phyloP scores from a whole-genome alignment of 1,284 basidiomycete genomes.

The Ceratobasidium sp. region DNA sequence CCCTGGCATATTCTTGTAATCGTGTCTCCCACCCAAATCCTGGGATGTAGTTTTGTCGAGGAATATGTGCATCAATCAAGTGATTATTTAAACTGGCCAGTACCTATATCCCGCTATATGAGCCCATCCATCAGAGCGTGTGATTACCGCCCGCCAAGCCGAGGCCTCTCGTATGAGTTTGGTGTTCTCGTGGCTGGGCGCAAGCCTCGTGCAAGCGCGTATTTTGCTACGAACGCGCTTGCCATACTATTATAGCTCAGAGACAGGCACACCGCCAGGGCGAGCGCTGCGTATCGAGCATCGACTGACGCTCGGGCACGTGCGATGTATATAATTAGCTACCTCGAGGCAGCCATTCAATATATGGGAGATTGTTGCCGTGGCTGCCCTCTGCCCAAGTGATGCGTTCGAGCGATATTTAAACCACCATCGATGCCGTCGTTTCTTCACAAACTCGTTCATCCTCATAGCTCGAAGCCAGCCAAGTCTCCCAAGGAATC shows the following conservation, averaged over 20 bases:
- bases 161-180: neutral
- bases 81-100: slow-evolving; percentile 20
- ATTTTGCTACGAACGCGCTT: slow-evolving; percentile 5
- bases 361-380: neutral
- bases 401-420: neutral
- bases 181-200: slow-evolving; percentile 6
- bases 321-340: slow-evolving; percentile 20
- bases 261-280: slow-evolving; percentile 7
- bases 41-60: slow-evolving; percentile 38
- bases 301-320: neutral
- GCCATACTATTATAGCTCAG: neutral
- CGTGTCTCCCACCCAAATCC: slow-evolving; percentile 8
- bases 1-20: slow-evolving; percentile 35
- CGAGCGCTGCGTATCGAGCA: neutral
- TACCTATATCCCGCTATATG: slow-evolving; percentile 22
- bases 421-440: slow-evolving; percentile 11
- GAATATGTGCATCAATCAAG: slow-evolving; percentile 43
- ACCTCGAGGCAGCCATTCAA: neutral
- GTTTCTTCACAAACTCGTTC: slow-evolving; percentile 31
- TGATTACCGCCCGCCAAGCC: slow-evolving; percentile 14
- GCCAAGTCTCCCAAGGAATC: neutral
- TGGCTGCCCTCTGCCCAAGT: slow-evolving; percentile 8
- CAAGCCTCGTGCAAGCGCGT: neutral
- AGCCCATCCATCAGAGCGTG: neutral
- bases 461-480: slow-evolving; percentile 21